Evolutionary conservation across 2,329 filamentous ascomycete genomes (phyloP).

Genomic region (Calycina herbarum): DNA sequence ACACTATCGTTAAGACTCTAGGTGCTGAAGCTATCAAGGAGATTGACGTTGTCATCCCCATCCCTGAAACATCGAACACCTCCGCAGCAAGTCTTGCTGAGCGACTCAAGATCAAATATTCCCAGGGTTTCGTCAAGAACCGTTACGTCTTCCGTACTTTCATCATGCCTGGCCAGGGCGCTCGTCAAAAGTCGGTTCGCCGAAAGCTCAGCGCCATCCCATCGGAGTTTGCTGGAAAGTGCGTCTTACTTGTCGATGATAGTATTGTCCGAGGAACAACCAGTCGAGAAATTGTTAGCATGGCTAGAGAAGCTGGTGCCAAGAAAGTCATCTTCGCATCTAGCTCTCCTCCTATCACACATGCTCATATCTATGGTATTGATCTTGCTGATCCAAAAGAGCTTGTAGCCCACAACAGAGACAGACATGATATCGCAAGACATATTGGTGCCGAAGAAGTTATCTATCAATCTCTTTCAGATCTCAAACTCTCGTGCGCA

Average conservation of each 20-base stretch:
- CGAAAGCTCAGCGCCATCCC: conserved; percentile 87
- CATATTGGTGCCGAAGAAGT: conserved; percentile 75
- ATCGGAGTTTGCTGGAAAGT: conserved; percentile 78
- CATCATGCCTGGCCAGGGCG: conserved; percentile 80
- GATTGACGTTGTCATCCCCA: conserved; percentile 83
- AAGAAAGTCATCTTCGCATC: conserved; percentile 80
- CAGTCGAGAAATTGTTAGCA: conserved; percentile 73
- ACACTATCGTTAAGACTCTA: conserved; percentile 67
- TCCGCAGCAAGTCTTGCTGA: conserved; percentile 77
- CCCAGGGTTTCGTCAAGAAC: conserved; percentile 85
- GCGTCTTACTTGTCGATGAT: conserved; percentile 84
- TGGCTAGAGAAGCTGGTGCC: conserved; percentile 83
- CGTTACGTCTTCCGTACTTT: conserved; percentile 86
- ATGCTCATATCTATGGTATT: conserved; percentile 86
- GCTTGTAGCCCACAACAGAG: conserved; percentile 69
- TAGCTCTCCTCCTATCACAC: conserved; percentile 78
- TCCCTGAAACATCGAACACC: conserved; percentile 81
- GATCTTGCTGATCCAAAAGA: conserved; percentile 71
- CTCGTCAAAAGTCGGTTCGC: conserved; percentile 81
- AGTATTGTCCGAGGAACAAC: conserved; percentile 87
- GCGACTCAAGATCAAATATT: conserved; percentile 73
- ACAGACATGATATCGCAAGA: conserved; percentile 59
- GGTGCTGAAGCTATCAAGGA: conserved; percentile 69
- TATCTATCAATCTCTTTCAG: conserved; percentile 74
- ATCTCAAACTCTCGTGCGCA: conserved; percentile 77